Evolutionary conservation across 2,329 filamentous ascomycete species (phyloP), one percentile per base, ranked within the genome.

Genomic region (Sarocladiaceae sp.): DNA sequence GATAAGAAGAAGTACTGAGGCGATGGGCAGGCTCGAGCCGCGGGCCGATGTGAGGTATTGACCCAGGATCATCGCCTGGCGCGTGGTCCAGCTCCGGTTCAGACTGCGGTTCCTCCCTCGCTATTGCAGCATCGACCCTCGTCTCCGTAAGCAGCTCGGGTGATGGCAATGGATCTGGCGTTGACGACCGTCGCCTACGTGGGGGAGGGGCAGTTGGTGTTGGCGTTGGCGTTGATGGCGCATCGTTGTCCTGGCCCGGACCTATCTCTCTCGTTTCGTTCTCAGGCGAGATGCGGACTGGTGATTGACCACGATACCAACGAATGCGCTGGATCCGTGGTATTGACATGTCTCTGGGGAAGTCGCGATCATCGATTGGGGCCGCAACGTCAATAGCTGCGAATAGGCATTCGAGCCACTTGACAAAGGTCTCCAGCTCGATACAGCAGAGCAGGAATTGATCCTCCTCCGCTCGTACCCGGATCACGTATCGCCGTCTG

Each of bases 371-470:
- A 52, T 89, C 85, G 31, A 88, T 72, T 1, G 83, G 78, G 1
- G 76, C 69, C 11, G 83, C 78, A 16, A 89, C 76, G 55, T 87
- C 82, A 48, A 89, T 84, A 37, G 81, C 83, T n/a, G 82, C 81
- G 54, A 82, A 85, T 9, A 87, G 65, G 3, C 70, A 69, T 55
- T 87, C 80, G 2, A 88, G 65, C 81, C 85, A 85, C 41, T 73
- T 72, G 48, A 86, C 71, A 58, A 88, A 84, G 1, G 72, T 77
- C 45, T 79, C 74, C 44, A 86, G 68, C 42, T 80, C 75, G 43
- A 77, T 66, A 50, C 82, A 83, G 2, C 82, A 82, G 6, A 89
- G 64, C 16, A 89, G 64, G 47, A 89, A 81, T 55, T 89, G 85
- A 52, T 89, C 83, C 2, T 80, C 79, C 61, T 89, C 85, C 24